Evolutionary conservation across 306 rosid species (phyloP).

Genomic region (Acmispon strigosus): DNA sequence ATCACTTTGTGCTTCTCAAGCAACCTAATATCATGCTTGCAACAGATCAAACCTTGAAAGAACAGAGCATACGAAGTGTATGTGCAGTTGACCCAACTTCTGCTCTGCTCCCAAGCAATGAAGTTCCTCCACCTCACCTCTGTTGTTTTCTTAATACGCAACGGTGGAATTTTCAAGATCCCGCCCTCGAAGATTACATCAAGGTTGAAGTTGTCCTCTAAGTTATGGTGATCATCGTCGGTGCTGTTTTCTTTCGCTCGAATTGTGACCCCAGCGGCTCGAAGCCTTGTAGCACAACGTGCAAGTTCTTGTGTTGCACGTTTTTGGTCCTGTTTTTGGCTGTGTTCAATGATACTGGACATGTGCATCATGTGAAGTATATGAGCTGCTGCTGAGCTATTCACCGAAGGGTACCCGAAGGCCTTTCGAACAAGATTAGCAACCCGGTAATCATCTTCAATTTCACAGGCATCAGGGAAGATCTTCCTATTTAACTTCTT

Average conservation of each 20-base stretch:
- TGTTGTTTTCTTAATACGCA: neutral
- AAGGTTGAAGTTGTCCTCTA: neutral
- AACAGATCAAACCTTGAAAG: constrained; percentile 16
- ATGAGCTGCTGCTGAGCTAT: neutral
- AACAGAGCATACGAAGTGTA: constrained; percentile 22
- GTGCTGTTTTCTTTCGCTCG: neutral
- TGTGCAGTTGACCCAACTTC: neutral
- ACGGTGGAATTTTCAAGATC: neutral
- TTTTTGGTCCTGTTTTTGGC: neutral
- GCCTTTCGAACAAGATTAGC: neutral
- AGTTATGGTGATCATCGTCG: neutral
- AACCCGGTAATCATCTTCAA: neutral
- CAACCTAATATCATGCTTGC: neutral
- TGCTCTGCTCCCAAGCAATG: constrained; percentile 23
- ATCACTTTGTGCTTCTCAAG: neutral
- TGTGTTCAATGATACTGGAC: neutral
- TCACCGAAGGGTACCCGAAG: neutral
- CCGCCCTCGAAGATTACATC: too few relatives aligned
- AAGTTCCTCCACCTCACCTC: constrained; percentile 23
- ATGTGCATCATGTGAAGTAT: constrained; percentile 34
- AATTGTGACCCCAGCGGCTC: constrained; percentile 12
- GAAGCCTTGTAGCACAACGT: constrained; percentile 15
- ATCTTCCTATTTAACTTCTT: neutral
- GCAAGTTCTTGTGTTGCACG: neutral
- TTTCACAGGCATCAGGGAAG: neutral